Evolutionary conservation across 345 rosid species (phyloP).

Genomic region (Balakata baccata): DNA sequence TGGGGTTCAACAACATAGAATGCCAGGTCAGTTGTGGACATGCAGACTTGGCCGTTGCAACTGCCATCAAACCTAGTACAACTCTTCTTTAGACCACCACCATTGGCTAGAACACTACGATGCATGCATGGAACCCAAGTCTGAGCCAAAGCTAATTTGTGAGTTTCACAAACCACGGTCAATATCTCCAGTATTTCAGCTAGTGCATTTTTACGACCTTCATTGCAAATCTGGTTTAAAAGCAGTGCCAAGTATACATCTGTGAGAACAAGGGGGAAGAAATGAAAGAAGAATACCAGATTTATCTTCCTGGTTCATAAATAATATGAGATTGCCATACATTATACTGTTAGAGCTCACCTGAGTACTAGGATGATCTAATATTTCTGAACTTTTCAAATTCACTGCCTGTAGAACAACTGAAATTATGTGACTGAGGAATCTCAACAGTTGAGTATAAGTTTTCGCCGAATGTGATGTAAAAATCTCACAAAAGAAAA

Average conservation of each 20-base stretch:
- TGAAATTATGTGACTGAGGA: slow-evolving; percentile 37
- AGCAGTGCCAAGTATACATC: slow-evolving; percentile 37
- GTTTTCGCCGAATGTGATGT: background rate
- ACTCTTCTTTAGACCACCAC: slow-evolving; percentile 86
- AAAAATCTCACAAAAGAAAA: background rate
- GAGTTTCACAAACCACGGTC: slow-evolving; percentile 75
- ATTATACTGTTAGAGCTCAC: slow-evolving; percentile 40
- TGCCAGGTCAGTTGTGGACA: slow-evolving; percentile 89
- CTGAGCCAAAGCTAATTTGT: slow-evolving; percentile 91
- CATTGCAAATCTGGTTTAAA: slow-evolving; percentile 81
- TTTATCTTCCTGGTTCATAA: slow-evolving; percentile 32
- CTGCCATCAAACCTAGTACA: slow-evolving; percentile 86
- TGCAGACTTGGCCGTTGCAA: slow-evolving; percentile 84
- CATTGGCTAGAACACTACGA: slow-evolving; percentile 70
- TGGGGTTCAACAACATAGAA: slow-evolving; percentile 82
- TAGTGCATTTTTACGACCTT: slow-evolving; percentile 80
- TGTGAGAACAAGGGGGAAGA: slow-evolving; percentile 39
- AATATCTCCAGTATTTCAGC: slow-evolving; percentile 88
- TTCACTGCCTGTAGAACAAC: slow-evolving; percentile 76
- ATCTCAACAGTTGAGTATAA: slow-evolving; percentile 15
- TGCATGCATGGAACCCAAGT: slow-evolving; percentile 98
- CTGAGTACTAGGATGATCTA: slow-evolving; percentile 69
- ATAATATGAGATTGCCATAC: slow-evolving; percentile 24
- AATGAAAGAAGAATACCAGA: slow-evolving; percentile 29
- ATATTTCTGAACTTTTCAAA: slow-evolving; percentile 78